phyloP scores from a whole-genome alignment of 163 green algal genomes.

The Chlorella variabilis region DNA sequence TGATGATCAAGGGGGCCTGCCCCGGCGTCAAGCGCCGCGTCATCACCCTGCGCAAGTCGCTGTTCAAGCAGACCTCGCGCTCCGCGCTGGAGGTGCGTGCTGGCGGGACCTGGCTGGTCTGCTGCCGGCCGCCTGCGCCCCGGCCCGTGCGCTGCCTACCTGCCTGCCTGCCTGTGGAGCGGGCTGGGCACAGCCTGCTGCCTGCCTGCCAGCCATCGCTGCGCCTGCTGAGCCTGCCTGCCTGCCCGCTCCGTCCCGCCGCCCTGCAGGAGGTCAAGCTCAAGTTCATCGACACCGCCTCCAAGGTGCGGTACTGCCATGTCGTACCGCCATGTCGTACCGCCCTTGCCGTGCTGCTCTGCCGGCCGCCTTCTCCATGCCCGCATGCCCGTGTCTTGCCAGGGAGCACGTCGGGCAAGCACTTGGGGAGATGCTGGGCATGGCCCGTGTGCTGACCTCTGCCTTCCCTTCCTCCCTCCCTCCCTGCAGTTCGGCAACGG shows the following conservation, averaged over 20 bases:
- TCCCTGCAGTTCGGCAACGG: slow-evolving; percentile 88
- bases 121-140: too few species aligned
- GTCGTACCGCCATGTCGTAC: too few species aligned
- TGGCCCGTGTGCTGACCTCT: too few species aligned
- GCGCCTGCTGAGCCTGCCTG: neutral
- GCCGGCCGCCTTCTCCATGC: too few species aligned
- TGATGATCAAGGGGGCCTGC: slow-evolving; percentile 98
- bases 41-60: slow-evolving; percentile 94
- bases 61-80: slow-evolving; percentile 93
- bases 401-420: too few species aligned
- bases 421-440: too few species aligned
- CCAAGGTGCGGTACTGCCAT: too few species aligned
- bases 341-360: too few species aligned
- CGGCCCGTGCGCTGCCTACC: too few species aligned
- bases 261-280: slow-evolving; percentile 86
- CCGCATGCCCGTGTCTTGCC: too few species aligned
- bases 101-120: neutral
- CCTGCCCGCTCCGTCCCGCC: neutral
- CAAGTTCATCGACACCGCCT: slow-evolving; percentile 99
- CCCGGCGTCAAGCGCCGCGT: slow-evolving; percentile 94
- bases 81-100: slow-evolving; percentile 85
- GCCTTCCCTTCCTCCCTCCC: neutral
- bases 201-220: neutral
- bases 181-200: too few species aligned
- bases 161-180: too few species aligned